Evolutionary conservation across 1,139 yeast genomes (phyloP), one percentile per base, ranked within the genome.

Genomic region (Pichia cactophila): DNA sequence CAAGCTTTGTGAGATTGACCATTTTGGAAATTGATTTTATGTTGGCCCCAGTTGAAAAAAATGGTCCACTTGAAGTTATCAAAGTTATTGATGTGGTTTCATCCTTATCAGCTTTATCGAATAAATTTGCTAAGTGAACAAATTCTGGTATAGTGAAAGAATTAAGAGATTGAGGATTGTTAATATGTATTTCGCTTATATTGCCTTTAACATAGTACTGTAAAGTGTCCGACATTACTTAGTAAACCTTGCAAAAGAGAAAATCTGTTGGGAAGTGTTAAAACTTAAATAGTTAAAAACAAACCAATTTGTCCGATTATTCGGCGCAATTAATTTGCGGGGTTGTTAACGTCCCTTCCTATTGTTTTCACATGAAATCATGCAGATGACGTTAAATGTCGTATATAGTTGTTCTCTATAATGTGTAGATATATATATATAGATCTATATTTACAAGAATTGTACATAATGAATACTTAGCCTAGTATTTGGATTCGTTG

Each of bases 31-130:
- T 69, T 41, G 64, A 62, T 33, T 61, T 61, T 53, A 86, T 77
- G 63, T 86, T 83, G 33, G 96, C 96, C 39, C 97, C 97, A 7
- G 96, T 86, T 37, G 90, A 82, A 65, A 88, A 88, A 64, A 74
- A 86, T 55, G 83, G 73, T 2, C 96, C 96, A 0, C 85, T 73
- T 38, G 88, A 73, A 60, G 81, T 84, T 49, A 88, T 67, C 49
- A 86, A 69, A 2, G 96, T 88, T 35, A 80, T 75, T 10, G 77
- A 65, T 0, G 94, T 82, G 33, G 73, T 74, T 42, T 79, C 80
- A 54, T 86, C 84, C n/a, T 69, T 64, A 54, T 86, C 83, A 1
- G 96, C 92, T 52, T 72, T 64, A 56, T 81, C 81, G 23, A 88
- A 68, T 33, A 77, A 68, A 53, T 77, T 73, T 11, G 85, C 89